phyloP scores from a whole-genome alignment of 257 asterid species.

The Gentiana macrophylla region DNA sequence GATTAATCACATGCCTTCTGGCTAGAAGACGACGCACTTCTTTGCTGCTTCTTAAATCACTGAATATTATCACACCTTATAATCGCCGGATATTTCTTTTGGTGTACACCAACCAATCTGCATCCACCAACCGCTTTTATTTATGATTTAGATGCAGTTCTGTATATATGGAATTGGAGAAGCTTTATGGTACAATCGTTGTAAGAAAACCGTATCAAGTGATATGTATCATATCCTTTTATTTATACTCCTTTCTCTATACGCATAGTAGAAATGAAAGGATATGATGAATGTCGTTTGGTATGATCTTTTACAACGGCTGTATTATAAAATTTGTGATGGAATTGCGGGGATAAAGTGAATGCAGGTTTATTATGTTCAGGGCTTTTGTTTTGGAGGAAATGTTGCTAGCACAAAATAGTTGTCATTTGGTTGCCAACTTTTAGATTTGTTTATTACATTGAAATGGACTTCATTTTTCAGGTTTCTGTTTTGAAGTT shows the following conservation, averaged over 20 bases:
- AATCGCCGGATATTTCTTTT: slow-evolving; percentile 19
- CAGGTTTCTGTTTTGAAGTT: slow-evolving; percentile 24
- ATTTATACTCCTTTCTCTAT: too few relatives aligned
- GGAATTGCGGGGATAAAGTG: slow-evolving; percentile 8
- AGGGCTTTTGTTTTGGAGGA: slow-evolving; percentile 22
- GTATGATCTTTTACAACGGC: too few relatives aligned
- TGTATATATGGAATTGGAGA: slow-evolving; percentile 41
- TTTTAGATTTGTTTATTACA: slow-evolving; percentile 22
- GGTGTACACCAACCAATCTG: slow-evolving; percentile 14
- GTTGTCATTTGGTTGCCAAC: slow-evolving; percentile 19
- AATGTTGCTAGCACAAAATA: slow-evolving; percentile 20
- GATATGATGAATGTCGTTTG: too few relatives aligned
- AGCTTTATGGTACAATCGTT: too few relatives aligned
- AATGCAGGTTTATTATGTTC: slow-evolving; percentile 20
- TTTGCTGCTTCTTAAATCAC: neutral
- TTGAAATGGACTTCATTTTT: slow-evolving; percentile 26
- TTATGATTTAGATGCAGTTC: slow-evolving; percentile 22
- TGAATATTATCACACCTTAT: too few relatives aligned
- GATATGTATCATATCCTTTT: too few relatives aligned
- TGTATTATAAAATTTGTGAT: too few relatives aligned
- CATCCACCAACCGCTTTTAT: slow-evolving; percentile 20
- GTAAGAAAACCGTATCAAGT: too few relatives aligned
- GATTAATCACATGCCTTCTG: slow-evolving; percentile 4
- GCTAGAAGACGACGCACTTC: neutral
- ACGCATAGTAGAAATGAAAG: too few relatives aligned